Percentiles rank a stretch among this genome's conserved stretches.
phyloP scores from a whole-genome alignment of 345 rosid genomes.

The Boechera stricta region DNA sequence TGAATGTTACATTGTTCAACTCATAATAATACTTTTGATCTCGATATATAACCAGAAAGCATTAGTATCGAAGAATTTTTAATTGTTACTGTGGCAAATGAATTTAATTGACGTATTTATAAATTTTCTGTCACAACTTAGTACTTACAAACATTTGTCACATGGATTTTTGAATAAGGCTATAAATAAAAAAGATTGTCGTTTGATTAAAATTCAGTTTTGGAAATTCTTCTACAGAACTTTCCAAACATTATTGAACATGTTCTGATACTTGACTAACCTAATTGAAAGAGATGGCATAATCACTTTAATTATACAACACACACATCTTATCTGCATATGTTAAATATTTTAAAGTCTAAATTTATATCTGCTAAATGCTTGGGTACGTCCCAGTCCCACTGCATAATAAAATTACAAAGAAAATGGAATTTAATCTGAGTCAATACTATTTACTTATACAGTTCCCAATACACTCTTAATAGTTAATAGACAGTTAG shows the following conservation, averaged over 20 bases:
- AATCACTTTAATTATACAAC: conserved; percentile 28
- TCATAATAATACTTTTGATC: neutral
- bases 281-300: conserved; percentile 37
- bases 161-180: neutral
- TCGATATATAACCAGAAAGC: neutral
- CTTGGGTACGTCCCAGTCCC: conserved; percentile 6
- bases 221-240: conserved; percentile 9
- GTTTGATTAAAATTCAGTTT: neutral
- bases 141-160: neutral
- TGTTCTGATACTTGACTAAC: conserved; percentile 44
- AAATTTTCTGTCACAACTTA: neutral
- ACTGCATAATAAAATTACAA: neutral
- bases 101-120: conserved; percentile 2
- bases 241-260: conserved; percentile 43
- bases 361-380: conserved; percentile 12
- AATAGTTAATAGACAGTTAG: too few relatives aligned
- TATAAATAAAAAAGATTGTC: neutral
- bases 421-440: neutral
- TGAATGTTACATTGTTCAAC: neutral
- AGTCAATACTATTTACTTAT: neutral
- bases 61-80: neutral
- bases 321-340: conserved; percentile 35
- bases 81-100: conserved; percentile 1
- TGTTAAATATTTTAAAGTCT: neutral
- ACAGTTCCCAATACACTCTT: too few relatives aligned